A percentile compares a stretch with the other conserved stretches of the same genome.
These are phyloP conservation scores for Kodamaea hsintzibuensis DNA, from an alignment of 805 yeast species.

Conservation along the genomic window DNA sequence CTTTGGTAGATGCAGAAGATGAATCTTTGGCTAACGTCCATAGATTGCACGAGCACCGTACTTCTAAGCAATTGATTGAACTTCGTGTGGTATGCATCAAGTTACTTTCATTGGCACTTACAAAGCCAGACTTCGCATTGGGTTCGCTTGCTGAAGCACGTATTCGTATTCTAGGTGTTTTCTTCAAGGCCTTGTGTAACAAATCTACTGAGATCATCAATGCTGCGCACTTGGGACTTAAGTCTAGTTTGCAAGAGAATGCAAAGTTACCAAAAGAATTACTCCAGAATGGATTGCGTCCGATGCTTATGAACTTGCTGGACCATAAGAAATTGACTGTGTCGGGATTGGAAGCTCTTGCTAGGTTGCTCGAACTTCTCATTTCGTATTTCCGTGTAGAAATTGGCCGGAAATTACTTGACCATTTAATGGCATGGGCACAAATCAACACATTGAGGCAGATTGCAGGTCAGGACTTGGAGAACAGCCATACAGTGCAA, in stretches of 20 bases:
- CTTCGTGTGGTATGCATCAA: slow-evolving; percentile 88
- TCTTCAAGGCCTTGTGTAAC: slow-evolving; percentile 88
- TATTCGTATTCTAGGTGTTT: slow-evolving; percentile 85
- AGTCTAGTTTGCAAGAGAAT: slow-evolving; percentile 79
- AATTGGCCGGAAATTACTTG: slow-evolving; percentile 88
- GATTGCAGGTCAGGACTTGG: slow-evolving; percentile 77
- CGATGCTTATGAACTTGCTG: slow-evolving; percentile 91
- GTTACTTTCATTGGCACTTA: slow-evolving; percentile 76
- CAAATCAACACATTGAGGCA: slow-evolving; percentile 75
- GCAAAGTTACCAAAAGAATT: slow-evolving; percentile 90
- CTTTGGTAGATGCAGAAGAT: slow-evolving; percentile 96
- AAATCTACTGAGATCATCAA: slow-evolving; percentile 84
- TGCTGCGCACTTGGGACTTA: slow-evolving; percentile 89
- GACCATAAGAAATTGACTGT: slow-evolving; percentile 91
- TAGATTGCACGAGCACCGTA: slow-evolving; percentile 79
- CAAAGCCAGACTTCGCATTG: slow-evolving; percentile 78
- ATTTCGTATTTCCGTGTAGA: slow-evolving; percentile 95
- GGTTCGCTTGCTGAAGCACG: slow-evolving; percentile 77
- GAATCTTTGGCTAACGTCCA: slow-evolving; percentile 89
- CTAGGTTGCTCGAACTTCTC: slow-evolving; percentile 78
- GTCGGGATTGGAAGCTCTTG: slow-evolving; percentile 87
- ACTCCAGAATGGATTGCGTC: slow-evolving; percentile 91
- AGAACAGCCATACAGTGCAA: slow-evolving; percentile 77
- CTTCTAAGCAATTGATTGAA: slow-evolving; percentile 84
- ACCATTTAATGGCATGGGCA: slow-evolving; percentile 96